Evolutionary conservation across 345 rosid species (phyloP).

Genomic region (Boechera stricta): DNA sequence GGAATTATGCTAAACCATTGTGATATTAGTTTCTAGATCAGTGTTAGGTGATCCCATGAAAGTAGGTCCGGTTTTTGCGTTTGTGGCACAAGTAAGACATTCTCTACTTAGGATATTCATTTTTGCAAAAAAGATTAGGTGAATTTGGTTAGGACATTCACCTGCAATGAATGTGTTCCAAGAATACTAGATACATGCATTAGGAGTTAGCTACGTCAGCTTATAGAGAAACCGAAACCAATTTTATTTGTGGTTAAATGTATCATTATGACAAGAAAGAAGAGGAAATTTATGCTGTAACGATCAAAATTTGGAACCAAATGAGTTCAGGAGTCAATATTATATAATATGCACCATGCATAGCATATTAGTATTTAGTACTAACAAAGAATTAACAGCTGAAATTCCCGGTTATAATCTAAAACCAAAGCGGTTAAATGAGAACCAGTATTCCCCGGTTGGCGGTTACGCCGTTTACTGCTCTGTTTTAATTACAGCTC

Average conservation of each 20-base stretch:
- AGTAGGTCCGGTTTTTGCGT: no score
- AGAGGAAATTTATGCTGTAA: neutral
- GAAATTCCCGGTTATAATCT: neutral
- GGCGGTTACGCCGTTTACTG: constrained; percentile 10
- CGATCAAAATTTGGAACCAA: neutral
- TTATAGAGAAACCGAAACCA: neutral
- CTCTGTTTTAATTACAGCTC: constrained; percentile 22
- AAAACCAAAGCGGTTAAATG: neutral
- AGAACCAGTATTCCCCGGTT: constrained; percentile 9
- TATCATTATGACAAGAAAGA: neutral
- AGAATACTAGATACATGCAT: no score
- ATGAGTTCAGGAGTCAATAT: neutral
- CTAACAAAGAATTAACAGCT: neutral
- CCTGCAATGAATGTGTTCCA: constrained; percentile 22
- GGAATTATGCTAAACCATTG: neutral
- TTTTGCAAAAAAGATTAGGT: constrained; percentile 9
- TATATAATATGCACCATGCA: neutral
- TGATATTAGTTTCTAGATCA: no score
- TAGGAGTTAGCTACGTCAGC: no score
- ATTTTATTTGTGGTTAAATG: neutral
- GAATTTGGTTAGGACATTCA: constrained; percentile 28
- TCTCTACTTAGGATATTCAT: no score
- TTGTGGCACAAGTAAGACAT: no score
- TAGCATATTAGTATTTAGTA: neutral
- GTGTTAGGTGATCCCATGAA: neutral